Conservation (phyloP, 225 moss, liverwort and hornwort genomes). For the Sphagnum contortum region DNA sequence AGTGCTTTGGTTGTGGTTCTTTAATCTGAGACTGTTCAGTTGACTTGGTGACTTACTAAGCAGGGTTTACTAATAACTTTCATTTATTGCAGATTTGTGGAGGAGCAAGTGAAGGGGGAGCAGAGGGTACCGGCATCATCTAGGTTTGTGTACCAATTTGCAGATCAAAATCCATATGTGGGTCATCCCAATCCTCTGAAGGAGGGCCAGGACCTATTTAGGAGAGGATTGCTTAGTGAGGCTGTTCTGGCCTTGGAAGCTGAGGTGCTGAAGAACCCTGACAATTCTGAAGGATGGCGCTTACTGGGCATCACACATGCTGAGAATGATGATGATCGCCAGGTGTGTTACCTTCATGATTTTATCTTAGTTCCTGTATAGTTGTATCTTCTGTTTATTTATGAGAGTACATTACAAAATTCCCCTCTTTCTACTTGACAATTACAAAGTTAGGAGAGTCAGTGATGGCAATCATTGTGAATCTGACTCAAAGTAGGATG, state of each 20-base stretch:
- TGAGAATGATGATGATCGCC: constrained; percentile 95
- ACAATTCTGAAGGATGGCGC: constrained; percentile 89
- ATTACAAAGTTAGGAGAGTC: too few species aligned
- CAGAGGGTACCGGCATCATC: constrained; percentile 42
- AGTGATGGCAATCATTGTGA: too few species aligned
- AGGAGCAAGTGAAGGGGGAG: constrained; percentile 68
- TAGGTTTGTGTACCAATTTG: constrained; percentile 75
- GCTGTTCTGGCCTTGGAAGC: constrained; percentile 97
- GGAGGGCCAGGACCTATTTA: constrained; percentile 97
- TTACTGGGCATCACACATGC: constrained; percentile 93
- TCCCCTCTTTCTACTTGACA: too few species aligned
- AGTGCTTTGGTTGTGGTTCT: too few species aligned
- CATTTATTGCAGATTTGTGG: constrained; percentile 59
- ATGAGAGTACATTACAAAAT: too few species aligned
- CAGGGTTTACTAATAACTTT: too few species aligned
- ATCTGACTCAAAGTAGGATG: too few species aligned
- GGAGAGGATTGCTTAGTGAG: constrained; percentile 93
- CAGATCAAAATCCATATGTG: constrained; percentile 95
- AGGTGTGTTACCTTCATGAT: constrained; percentile 27
- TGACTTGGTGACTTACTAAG: not conserved
- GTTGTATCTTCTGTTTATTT: too few species aligned
- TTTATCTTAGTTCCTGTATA: too few species aligned
- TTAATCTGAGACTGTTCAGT: too few species aligned
- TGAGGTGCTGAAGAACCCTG: constrained; percentile 84
- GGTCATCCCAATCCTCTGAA: constrained; percentile 94